A percentile compares a stretch with the other conserved stretches of the same genome.
Conservation (phyloP, 305 asterid species). For the Rubia balearica region DNA sequence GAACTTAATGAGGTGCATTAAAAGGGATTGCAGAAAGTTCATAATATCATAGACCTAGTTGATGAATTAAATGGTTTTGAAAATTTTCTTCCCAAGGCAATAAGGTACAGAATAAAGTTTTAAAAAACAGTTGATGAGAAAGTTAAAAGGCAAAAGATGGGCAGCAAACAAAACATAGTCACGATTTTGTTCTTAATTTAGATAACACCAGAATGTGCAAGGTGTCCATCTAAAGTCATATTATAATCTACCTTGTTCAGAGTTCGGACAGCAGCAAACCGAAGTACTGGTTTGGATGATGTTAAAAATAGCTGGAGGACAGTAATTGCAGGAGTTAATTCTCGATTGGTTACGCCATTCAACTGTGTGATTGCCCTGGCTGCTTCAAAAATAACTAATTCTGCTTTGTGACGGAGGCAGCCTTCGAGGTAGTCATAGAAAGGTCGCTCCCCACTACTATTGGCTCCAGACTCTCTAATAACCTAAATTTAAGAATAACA, state of each 20-base stretch:
- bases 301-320: conserved; percentile 83
- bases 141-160: background rate
- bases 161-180: background rate
- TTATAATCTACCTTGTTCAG: conserved; percentile 62
- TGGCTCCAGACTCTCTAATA: conserved; percentile 70
- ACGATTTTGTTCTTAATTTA: background rate
- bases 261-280: conserved; percentile 95
- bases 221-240: background rate
- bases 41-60: background rate
- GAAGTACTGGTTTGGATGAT: conserved; percentile 87
- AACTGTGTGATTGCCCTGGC: conserved; percentile 92
- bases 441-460: conserved; percentile 72
- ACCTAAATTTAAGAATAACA: conserved; percentile 59
- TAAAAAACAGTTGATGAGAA: background rate
- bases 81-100: background rate
- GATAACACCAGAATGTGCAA: background rate
- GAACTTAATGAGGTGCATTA: background rate
- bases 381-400: conserved; percentile 93
- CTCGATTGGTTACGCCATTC: conserved; percentile 68
- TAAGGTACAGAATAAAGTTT: background rate
- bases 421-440: conserved; percentile 90
- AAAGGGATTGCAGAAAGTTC: background rate
- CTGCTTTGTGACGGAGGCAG: conserved; percentile 92
- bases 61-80: background rate
- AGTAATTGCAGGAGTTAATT: conserved; percentile 86